Evolutionary conservation across 2,329 filamentous ascomycete species (phyloP).

Genomic region (Pseudogymnoascus sp.): DNA sequence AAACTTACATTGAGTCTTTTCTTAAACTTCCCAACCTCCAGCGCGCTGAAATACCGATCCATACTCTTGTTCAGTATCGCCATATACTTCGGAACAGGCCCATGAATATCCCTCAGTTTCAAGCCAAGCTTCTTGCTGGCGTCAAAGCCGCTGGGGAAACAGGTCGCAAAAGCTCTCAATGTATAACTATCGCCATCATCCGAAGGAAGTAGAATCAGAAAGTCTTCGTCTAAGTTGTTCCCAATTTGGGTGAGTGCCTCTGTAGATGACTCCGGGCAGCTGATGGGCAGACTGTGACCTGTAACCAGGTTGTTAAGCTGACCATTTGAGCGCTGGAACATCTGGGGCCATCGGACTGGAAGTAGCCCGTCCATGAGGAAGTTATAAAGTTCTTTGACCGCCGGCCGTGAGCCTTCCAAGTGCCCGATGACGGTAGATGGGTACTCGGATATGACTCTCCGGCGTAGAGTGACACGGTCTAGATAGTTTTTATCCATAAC

Average conservation of each 20-base stretch:
- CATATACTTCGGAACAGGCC: constrained; percentile 50
- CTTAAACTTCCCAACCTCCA: constrained; percentile 48
- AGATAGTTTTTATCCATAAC: constrained; percentile 53
- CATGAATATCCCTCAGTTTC: constrained; percentile 48
- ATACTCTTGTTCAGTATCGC: constrained; percentile 51
- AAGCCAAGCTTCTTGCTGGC: constrained; percentile 47
- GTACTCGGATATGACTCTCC: constrained; percentile 38
- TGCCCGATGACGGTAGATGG: constrained; percentile 34
- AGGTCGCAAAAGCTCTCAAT: constrained; percentile 48
- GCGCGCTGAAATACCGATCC: constrained; percentile 52
- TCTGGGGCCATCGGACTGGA: constrained; percentile 46
- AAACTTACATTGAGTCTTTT: constrained; percentile 42
- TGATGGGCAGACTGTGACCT: constrained; percentile 34
- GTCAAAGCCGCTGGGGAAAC: constrained; percentile 53
- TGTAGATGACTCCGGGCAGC: constrained; percentile 27
- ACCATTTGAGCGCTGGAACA: constrained; percentile 35
- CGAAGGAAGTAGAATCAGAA: constrained; percentile 49
- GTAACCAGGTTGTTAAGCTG: constrained; percentile 39
- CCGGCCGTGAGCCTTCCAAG: constrained; percentile 31
- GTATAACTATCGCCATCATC: constrained; percentile 36
- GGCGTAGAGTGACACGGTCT: constrained; percentile 43
- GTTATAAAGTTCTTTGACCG: constrained; percentile 49
- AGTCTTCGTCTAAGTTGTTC: constrained; percentile 51
- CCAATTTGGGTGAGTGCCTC: constrained; percentile 42
- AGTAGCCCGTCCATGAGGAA: constrained; percentile 50